Evolutionary conservation across 1,284 basidiomycete species (phyloP), one percentile per base, ranked within the genome.

Genomic region (Heterobasidion parviporum): DNA sequence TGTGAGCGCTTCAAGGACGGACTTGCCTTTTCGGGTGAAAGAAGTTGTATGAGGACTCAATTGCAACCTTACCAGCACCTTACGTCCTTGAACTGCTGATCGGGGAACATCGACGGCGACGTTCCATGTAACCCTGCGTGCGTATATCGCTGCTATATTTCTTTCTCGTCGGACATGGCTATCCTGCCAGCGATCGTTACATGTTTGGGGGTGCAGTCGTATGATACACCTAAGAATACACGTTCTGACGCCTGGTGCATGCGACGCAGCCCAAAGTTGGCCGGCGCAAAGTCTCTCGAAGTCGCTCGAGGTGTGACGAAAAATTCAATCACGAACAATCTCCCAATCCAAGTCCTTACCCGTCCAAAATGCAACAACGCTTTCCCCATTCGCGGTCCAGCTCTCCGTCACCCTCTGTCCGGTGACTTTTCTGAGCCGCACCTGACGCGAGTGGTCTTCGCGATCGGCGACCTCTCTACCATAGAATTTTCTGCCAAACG

Each of bases 281-380:
- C 38, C 12, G 38, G 38, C n/a, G 10, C 38, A 41, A 41, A 41
- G 38, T 41, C n/a, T 26, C 5, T n/a, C 10, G 38, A 41, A 12
- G 38, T 10, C 6, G 38, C n/a, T 41, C 38, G 6, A 41, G 3
- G 8, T 12, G 12, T 41, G 38, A 41, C 38, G 26, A 6, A 5
- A 26, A 26, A 6, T n/a, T 41, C n/a, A 41, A 12, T 8, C 38
- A 10, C n/a, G 38, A 41, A 41, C 38, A 41, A 98, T 86, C 72
- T 86, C 80, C 96, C 95, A 99, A 15, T 76, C 76, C 35, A 99
- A 73, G 60, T 80, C 73, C 70, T 86, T 89, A 20, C 94, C 96
- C 2, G 91, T 87, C 90, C 91, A 94, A 74, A 99, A 99, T 2
- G 96, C 92, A 26, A 92, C 81, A 1, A 98, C 83, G 56, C 76